phyloP scores from a whole-genome alignment of 208 protist genomes.

The Angomonas deanei region DNA sequence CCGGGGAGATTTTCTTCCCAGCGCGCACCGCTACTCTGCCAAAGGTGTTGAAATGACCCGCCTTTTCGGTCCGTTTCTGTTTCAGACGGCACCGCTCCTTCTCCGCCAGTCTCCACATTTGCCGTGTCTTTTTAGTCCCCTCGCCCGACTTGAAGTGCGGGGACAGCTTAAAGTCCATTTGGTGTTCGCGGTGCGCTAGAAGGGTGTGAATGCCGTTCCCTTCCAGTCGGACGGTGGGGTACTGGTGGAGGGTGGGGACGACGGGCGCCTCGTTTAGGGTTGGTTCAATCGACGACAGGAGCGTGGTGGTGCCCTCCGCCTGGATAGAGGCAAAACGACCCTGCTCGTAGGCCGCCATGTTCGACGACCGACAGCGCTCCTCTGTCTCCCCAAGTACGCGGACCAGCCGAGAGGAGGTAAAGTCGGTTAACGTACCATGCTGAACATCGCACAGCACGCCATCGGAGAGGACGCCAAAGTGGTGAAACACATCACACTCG shows the following conservation, averaged over 20 bases:
- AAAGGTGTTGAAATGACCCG: too few species aligned
- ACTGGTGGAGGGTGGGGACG: neutral
- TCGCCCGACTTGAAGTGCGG: neutral
- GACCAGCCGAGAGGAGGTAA: slow-evolving; percentile 9
- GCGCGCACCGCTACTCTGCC: too few species aligned
- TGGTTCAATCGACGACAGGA: neutral
- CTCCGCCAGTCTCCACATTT: neutral
- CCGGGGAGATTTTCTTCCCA: too few species aligned
- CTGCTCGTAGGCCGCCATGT: neutral
- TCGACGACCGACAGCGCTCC: neutral
- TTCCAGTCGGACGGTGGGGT: neutral
- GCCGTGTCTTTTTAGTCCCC: neutral
- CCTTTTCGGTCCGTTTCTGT: too few species aligned
- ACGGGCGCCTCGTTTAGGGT: neutral
- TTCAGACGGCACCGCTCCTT: neutral
- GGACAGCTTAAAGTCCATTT: neutral
- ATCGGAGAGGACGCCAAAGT: slow-evolving; percentile 53
- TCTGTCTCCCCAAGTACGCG: neutral
- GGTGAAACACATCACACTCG: slow-evolving; percentile 55
- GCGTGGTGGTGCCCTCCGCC: neutral
- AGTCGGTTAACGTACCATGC: slow-evolving; percentile 34
- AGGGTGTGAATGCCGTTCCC: neutral
- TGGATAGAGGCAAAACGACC: neutral
- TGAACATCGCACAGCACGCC: slow-evolving; percentile 52
- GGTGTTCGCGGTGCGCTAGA: neutral